A percentile compares a stretch with the other conserved stretches of the same genome.
These are phyloP conservation scores for Camelina sativa DNA, from an alignment of 345 rosid species.

Conservation along the genomic window DNA sequence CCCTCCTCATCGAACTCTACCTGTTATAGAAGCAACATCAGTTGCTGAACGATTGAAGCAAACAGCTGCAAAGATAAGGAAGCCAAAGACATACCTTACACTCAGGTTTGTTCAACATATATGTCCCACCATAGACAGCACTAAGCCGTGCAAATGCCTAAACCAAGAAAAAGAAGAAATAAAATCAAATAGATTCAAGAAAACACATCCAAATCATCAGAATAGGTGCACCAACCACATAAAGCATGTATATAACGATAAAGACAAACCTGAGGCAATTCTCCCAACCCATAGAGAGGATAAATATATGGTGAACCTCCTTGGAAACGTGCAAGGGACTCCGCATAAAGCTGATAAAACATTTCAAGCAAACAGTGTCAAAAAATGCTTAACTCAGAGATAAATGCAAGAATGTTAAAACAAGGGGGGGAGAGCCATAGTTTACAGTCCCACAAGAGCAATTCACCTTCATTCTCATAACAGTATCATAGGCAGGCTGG, in stretches of 20 bases:
- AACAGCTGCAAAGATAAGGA: slow-evolving; percentile 11
- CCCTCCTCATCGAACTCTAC: slow-evolving; percentile 92
- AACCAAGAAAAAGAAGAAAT: slow-evolving; percentile 12
- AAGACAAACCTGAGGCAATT: slow-evolving; percentile 84
- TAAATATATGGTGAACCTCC: slow-evolving; percentile 98
- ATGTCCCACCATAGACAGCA: slow-evolving; percentile 97
- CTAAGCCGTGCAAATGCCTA: slow-evolving; percentile 99
- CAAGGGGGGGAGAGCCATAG: neutral
- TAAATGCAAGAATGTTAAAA: neutral
- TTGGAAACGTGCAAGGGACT: slow-evolving; percentile 96
- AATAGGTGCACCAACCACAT: slow-evolving; percentile 18
- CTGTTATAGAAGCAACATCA: slow-evolving; percentile 46
- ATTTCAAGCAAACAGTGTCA: slow-evolving; percentile 34
- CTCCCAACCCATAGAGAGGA: slow-evolving; percentile 96
- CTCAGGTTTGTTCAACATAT: slow-evolving; percentile 95
- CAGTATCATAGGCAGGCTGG: slow-evolving; percentile 95
- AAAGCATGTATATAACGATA: slow-evolving; percentile 1
- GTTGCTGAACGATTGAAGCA: slow-evolving; percentile 6
- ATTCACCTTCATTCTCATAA: slow-evolving; percentile 92
- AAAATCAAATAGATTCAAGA: slow-evolving; percentile 48
- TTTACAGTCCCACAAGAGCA: neutral
- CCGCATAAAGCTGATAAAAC: slow-evolving; percentile 73
- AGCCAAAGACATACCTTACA: slow-evolving; percentile 66
- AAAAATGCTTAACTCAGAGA: slow-evolving; percentile 5
- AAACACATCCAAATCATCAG: neutral